Conservation (phyloP, 805 yeast species). For the Kodamaea laetipori region DNA sequence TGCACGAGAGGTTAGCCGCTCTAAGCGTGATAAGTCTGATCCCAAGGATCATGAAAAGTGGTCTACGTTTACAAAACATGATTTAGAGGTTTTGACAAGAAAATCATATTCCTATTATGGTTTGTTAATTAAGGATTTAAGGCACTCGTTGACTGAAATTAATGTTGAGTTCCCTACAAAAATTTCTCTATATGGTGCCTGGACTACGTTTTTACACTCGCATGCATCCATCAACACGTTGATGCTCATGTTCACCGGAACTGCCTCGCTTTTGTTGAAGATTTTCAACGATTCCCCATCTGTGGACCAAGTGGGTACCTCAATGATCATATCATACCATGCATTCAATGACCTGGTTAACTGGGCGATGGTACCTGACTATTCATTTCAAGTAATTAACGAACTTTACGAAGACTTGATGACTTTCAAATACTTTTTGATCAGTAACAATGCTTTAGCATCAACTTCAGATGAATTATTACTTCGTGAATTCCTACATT, state of each 20-base stretch:
- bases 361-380: constrained; percentile 35
- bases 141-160: constrained; percentile 31
- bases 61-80: constrained; percentile 31
- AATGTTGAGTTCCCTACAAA: constrained; percentile 40
- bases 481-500: constrained; percentile 24
- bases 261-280: constrained; percentile 33
- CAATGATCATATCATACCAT: constrained; percentile 23
- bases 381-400: constrained; percentile 31
- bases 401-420: constrained; percentile 28
- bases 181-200: constrained; percentile 39
- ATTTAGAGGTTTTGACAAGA: constrained; percentile 31
- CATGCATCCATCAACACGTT: constrained; percentile 36
- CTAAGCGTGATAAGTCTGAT: background rate
- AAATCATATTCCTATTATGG: constrained; percentile 40
- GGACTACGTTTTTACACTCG: constrained; percentile 36
- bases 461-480: constrained; percentile 10
- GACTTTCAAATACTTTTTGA: constrained; percentile 28
- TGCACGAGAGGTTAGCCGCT: constrained; percentile 10
- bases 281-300: constrained; percentile 24
- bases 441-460: constrained; percentile 14
- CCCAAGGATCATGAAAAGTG: constrained; percentile 8
- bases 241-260: constrained; percentile 36
- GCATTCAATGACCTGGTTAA: constrained; percentile 25
- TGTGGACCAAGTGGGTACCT: constrained; percentile 21
- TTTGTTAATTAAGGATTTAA: constrained; percentile 33